Percentiles rank a stretch among this genome's conserved stretches.
phyloP scores from a whole-genome alignment of 2,329 filamentous ascomycete species.

The Colletotrichum sp. region DNA sequence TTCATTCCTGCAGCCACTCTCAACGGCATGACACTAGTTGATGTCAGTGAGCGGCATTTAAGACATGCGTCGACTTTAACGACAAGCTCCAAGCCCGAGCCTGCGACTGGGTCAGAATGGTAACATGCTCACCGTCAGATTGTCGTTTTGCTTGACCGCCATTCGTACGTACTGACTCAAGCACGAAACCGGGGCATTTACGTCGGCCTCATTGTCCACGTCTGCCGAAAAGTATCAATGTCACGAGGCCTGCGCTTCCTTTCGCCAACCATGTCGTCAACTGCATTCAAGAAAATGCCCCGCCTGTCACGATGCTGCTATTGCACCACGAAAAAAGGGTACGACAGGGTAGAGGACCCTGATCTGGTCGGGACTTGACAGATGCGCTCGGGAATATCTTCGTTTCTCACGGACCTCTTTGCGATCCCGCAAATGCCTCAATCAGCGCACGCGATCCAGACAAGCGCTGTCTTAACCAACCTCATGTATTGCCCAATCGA shows the following conservation, averaged over 20 bases:
- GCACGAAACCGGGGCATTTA: background rate
- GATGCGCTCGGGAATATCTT: constrained; percentile 35
- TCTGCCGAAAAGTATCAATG: background rate
- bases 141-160: constrained; percentile 6
- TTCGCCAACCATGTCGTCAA: background rate
- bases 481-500: constrained; percentile 33
- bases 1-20: background rate
- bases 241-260: background rate
- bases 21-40: background rate
- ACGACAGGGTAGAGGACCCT: background rate
- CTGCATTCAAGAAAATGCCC: background rate
- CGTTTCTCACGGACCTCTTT: constrained; percentile 32
- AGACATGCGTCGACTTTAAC: background rate
- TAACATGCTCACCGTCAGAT: background rate
- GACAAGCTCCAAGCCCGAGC: background rate
- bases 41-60: background rate
- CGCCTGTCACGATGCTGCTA: background rate
- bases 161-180: constrained; percentile 11
- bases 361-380: constrained; percentile 1
- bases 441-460: constrained; percentile 18
- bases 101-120: background rate
- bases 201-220: background rate
- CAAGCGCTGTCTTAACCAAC: constrained; percentile 22
- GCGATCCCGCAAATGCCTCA: constrained; percentile 25
- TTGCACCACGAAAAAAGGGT: background rate